These are phyloP conservation scores for Lactarius quietus DNA, from an alignment of 768 basidiomycete genomes.

Conservation along the genomic window DNA sequence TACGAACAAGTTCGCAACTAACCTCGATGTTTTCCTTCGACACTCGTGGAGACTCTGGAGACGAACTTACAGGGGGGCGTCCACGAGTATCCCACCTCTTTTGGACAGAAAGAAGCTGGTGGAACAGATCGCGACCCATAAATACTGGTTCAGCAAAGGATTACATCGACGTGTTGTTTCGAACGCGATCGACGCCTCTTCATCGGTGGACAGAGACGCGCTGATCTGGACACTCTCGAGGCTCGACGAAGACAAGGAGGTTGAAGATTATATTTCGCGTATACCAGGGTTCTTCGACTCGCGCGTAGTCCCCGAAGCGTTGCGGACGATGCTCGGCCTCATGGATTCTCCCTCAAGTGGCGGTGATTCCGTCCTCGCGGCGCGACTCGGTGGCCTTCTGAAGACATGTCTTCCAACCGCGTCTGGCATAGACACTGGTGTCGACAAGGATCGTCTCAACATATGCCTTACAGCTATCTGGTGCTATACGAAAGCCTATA, in stretches of 20 bases:
- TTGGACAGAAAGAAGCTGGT: neutral
- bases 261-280: constrained; percentile 1
- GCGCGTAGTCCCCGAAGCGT: constrained; percentile 1
- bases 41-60: neutral
- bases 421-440: neutral
- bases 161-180: neutral
- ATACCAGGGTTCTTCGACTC: constrained; percentile 12
- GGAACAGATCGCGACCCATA: neutral
- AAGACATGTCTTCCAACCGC: neutral
- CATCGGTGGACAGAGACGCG: constrained; percentile 2
- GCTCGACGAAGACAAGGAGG: constrained; percentile 8
- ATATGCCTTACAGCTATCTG: constrained; percentile 5
- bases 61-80: neutral
- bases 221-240: constrained; percentile 7
- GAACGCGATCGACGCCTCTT: neutral
- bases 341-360: neutral
- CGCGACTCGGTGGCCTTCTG: constrained; percentile 4
- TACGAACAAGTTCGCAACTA: neutral
- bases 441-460: neutral
- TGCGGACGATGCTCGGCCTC: constrained; percentile 1
- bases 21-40: neutral
- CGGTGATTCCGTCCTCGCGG: constrained; percentile 7
- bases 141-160: neutral
- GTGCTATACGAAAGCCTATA: constrained; percentile 1
- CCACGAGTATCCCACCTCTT: neutral